Evolutionary conservation across 495 filamentous ascomycete species (phyloP).

Genomic region (Aspergillus campestris): DNA sequence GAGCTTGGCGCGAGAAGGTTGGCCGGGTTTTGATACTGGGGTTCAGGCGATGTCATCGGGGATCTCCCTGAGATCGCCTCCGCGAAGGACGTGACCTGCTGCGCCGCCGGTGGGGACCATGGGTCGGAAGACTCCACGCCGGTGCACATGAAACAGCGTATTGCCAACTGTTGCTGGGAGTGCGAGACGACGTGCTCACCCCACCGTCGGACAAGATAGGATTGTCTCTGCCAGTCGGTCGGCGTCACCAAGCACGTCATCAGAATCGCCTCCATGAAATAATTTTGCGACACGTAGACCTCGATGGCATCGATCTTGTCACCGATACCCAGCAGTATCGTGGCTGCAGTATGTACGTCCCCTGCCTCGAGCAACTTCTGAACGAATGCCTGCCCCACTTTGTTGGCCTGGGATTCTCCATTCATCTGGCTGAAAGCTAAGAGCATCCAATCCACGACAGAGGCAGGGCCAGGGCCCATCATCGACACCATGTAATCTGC

Average conservation of each 20-base stretch:
- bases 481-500: constrained; percentile 72
- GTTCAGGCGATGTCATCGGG: constrained; percentile 39
- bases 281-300: constrained; percentile 86
- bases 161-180: constrained; percentile 80
- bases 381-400: constrained; percentile 85
- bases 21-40: constrained; percentile 20
- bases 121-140: constrained; percentile 68
- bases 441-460: constrained; percentile 93
- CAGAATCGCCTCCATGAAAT: constrained; percentile 84
- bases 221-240: constrained; percentile 81
- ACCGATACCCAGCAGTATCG: constrained; percentile 84
- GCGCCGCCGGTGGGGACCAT: constrained; percentile 75
- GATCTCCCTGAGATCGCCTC: constrained; percentile 26
- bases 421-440: constrained; percentile 84
- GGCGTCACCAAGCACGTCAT: constrained; percentile 68
- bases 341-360: constrained; percentile 84
- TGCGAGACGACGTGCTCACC: constrained; percentile 84
- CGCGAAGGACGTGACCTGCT: constrained; percentile 47
- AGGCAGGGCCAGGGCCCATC: constrained; percentile 69
- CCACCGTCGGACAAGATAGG: constrained; percentile 84
- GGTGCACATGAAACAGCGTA: constrained; percentile 83
- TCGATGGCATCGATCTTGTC: constrained; percentile 93
- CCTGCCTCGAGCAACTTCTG: constrained; percentile 82
- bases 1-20: constrained; percentile 18
- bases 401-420: constrained; percentile 71